Base-by-base conservation (phyloP, 2,329 filamentous ascomycete species). In the Alternaria novae-zelandiae region DNA sequence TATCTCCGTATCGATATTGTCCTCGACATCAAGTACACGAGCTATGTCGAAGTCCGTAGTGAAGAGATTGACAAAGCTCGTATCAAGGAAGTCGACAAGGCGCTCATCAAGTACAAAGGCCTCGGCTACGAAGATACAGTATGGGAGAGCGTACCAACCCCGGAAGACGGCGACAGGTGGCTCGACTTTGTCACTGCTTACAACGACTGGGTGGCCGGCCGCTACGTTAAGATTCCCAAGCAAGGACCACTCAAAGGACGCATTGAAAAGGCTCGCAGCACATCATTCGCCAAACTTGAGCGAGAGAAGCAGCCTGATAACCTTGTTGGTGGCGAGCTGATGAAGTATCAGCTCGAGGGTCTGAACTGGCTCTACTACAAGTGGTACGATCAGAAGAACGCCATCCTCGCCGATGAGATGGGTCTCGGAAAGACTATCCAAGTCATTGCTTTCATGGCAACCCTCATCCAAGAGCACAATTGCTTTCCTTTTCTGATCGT, bases 371-470 rank as follows among this genome's bases (percentile, higher is more conserved):
- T 99, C 3, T 90, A 97, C 63, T 94, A 92, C 78, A 96, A 96
- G 75, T 98, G 93, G 84, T 91, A 94, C 72, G 85, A 87, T 54
- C 86, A 90, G 70, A 90, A 92, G 74, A 98, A 96, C 73, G 91
- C 94, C 26, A 95, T 98, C 62, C 86, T 98, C 7, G 96, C 96
- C 0, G 96, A 99, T 75, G 96, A 99, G 77, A 99, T 99, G 96
- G 96, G 96, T 44, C 87, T 99, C 2, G 96, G 96, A 30, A 99
- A 99, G 83, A 99, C 96, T 0, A 93, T 99, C 30, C 96, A 99
- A 77, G 89, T 97, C 56, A 91, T 98, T 64, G 88, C 90, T 3
- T 87, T 97, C 66, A 86, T 98, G 64, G 89, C 92, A 2, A 89
- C 90, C 1, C 81, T 98, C 41, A 78, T 85, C 5, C 81, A 82